These are phyloP conservation scores for Tetrahymena elliotti DNA, from an alignment of 73 alveolate genomes.

Conservation along the genomic window DNA sequence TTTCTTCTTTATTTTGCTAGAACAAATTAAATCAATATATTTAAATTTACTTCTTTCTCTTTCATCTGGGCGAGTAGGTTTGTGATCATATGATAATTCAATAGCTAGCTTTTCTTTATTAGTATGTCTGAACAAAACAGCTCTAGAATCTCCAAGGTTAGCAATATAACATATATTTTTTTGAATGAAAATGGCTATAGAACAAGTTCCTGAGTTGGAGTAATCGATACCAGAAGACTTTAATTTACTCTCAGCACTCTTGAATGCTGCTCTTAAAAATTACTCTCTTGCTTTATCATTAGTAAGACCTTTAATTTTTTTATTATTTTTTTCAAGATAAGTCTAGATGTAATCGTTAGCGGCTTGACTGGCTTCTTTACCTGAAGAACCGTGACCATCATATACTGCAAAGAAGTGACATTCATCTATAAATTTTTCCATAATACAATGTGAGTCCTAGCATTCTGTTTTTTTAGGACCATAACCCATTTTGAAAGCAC, in stretches of 20 bases:
- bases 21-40: not conserved
- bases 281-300: slow-evolving; percentile 43
- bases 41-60: slow-evolving; percentile 38
- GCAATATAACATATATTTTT: slow-evolving; percentile 76
- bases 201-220: slow-evolving; percentile 75
- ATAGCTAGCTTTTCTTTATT: slow-evolving; percentile 46
- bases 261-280: slow-evolving; percentile 29
- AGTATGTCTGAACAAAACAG: slow-evolving; percentile 56
- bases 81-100: slow-evolving; percentile 81
- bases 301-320: slow-evolving; percentile 22
- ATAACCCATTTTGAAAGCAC: slow-evolving; percentile 34
- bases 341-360: slow-evolving; percentile 45
- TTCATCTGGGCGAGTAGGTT: slow-evolving; percentile 76
- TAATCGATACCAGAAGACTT: slow-evolving; percentile 45
- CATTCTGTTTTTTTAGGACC: slow-evolving; percentile 47
- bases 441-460: slow-evolving; percentile 32
- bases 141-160: slow-evolving; percentile 93
- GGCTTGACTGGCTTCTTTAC: slow-evolving; percentile 41
- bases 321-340: slow-evolving; percentile 24
- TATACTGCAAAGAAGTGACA: slow-evolving; percentile 41
- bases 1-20: not conserved
- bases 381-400: slow-evolving; percentile 48
- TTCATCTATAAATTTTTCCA: slow-evolving; percentile 36
- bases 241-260: slow-evolving; percentile 40
- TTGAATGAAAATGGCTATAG: slow-evolving; percentile 53